Base-by-base conservation (phyloP, 2,329 filamentous ascomycete genomes). In the Epichloe hybrida region DNA sequence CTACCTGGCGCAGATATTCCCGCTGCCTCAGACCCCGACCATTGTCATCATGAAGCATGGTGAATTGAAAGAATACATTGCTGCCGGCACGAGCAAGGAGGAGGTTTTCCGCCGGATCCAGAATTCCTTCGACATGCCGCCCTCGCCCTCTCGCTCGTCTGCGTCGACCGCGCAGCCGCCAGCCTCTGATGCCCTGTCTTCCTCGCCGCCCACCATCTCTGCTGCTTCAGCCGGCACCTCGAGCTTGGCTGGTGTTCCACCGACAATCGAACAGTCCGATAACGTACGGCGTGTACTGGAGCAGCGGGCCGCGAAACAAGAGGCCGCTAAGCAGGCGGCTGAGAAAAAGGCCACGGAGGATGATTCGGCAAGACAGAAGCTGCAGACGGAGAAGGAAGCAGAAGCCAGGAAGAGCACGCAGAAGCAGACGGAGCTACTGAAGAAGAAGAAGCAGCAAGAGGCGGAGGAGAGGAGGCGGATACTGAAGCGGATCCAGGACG, bases 1-100 rank as follows among this genome's bases (percentile, higher is more conserved):
- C 5, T 94, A 88, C 60, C 73, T 97, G 13, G 78, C 83, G 9
- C 86, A 87, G 44, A 86, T 95, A 60, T 94, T 88, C 59, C 86
- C 88, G 0, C 71, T 95, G n/a, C 77, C 80, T 1, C 80, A 80
- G 57, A 80, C 81, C n/a, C 90, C 91, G 0, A 85, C 85, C 1
- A 68, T 95, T 8, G 76, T 95, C 15, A 72, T 94, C 20, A 90
- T 95, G 58, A 80, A 83, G 61, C 85, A 88, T 66, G 88, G 85
- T 8, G 78, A 86, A 54, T 70, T 95, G 13, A 82, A 84, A 60
- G 84, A 91, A 64, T 89, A 90, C 63, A 74, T 95, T 9, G 73
- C 80, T 39, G 70, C 79, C 1, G 84, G 82, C 8, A 74, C 78
- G 8, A 67, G 72, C 13, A 83, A 79, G 61, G 76, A 84, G n/a